Evolutionary conservation across 2,329 filamentous ascomycete genomes (phyloP).

Genomic region (Alternaria tenuissima): DNA sequence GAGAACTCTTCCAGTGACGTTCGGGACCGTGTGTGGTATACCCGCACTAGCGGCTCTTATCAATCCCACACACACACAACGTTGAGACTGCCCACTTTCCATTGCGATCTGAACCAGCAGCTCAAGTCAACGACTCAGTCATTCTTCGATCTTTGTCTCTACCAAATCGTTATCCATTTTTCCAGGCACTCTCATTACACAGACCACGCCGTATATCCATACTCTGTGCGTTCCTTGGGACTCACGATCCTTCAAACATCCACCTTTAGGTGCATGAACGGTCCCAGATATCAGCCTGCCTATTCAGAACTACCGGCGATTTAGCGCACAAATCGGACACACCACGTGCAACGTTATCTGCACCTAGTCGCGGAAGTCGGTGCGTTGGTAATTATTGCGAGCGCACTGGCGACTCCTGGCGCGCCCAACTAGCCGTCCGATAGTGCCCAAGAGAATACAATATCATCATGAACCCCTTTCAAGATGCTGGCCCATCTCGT

Average conservation of each 20-base stretch:
- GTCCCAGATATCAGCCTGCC: conserved; percentile 19
- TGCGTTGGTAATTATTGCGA: conserved; percentile 24
- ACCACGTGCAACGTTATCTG: conserved; percentile 27
- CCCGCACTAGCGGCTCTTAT: conserved; percentile 29
- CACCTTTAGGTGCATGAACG: conserved; percentile 27
- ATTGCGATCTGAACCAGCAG: conserved; percentile 5
- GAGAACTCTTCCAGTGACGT: conserved; percentile 23
- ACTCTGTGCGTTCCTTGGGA: conserved; percentile 29
- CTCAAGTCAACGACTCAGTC: background rate
- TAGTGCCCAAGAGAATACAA: conserved; percentile 25
- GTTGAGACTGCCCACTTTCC: conserved; percentile 5
- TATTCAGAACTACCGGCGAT: conserved; percentile 21
- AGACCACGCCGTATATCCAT: conserved; percentile 27
- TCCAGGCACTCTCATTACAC: background rate
- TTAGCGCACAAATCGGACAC: conserved; percentile 19
- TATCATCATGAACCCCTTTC: conserved; percentile 40
- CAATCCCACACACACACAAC: conserved; percentile 21
- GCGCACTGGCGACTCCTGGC: conserved; percentile 9
- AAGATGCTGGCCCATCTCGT: conserved; percentile 26
- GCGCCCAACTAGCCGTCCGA: conserved; percentile 13
- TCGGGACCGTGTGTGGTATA: conserved; percentile 22
- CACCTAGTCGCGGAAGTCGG: conserved; percentile 23
- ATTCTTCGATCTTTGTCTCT: background rate
- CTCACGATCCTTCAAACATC: conserved; percentile 25
- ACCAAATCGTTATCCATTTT: background rate